These are phyloP conservation scores for Punica granatum DNA, from an alignment of 345 rosid species.

Conservation along the genomic window DNA sequence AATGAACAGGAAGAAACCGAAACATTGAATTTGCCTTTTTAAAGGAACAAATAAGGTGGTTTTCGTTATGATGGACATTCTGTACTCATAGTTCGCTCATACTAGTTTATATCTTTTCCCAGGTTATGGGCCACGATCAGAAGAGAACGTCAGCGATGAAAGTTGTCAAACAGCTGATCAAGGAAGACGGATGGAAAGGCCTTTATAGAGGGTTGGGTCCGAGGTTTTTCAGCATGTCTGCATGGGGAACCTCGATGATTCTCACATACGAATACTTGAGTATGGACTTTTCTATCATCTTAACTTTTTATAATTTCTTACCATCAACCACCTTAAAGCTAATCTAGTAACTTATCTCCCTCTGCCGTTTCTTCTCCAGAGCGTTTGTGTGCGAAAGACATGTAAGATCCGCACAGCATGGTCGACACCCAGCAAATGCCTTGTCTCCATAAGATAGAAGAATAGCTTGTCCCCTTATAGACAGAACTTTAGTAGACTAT, in stretches of 20 bases:
- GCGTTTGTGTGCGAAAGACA: conserved; percentile 71
- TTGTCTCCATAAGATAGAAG: neutral
- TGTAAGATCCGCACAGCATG: conserved; percentile 13
- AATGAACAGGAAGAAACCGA: neutral
- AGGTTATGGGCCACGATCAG: conserved; percentile 79
- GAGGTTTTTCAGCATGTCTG: conserved; percentile 94
- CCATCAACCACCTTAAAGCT: neutral
- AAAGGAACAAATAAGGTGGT: neutral
- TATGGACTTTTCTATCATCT: conserved; percentile 29
- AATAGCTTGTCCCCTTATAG: neutral
- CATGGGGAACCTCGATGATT: conserved; percentile 99
- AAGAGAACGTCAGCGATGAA: conserved; percentile 60
- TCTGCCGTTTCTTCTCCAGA: conserved; percentile 31
- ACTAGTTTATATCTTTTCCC: neutral
- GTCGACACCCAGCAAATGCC: neutral
- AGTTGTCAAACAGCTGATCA: conserved; percentile 63
- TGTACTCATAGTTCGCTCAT: neutral
- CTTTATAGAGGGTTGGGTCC: conserved; percentile 91
- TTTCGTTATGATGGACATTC: neutral
- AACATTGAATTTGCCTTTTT: neutral
- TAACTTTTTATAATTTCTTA: neutral
- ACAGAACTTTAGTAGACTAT: neutral
- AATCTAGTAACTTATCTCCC: neutral
- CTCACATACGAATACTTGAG: conserved; percentile 92
- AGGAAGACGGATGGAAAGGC: conserved; percentile 95